phyloP scores from a whole-genome alignment of 108 stramenopile genomes.

The Conticribra weissflogii region DNA sequence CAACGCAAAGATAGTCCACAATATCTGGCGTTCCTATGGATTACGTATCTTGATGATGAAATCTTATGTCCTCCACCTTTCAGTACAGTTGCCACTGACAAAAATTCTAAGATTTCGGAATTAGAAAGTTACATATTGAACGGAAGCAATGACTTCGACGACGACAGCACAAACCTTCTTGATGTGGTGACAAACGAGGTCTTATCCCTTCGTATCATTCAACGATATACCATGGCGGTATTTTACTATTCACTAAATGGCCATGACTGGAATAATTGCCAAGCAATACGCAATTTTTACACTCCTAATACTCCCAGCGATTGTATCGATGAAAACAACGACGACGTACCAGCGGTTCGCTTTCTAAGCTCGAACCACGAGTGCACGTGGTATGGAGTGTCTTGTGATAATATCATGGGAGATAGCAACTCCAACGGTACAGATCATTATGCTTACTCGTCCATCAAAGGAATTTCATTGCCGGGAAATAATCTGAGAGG shows the following conservation, averaged over 20 bases:
- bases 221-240: slow-evolving; percentile 23
- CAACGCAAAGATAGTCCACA: slow-evolving; percentile 45
- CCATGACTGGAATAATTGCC: slow-evolving; percentile 47
- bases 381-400: slow-evolving; percentile 65
- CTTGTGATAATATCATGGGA: slow-evolving; percentile 36
- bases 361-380: slow-evolving; percentile 52
- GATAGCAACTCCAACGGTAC: slow-evolving; percentile 4
- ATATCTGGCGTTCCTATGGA: slow-evolving; percentile 56
- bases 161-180: background rate
- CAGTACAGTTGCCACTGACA: background rate
- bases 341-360: slow-evolving; percentile 14
- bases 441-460: slow-evolving; percentile 9
- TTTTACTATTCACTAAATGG: slow-evolving; percentile 24
- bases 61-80: slow-evolving; percentile 49
- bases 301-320: background rate
- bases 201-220: too few relatives aligned
- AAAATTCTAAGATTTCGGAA: background rate
- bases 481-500: slow-evolving; percentile 47
- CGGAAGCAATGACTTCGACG: background rate
- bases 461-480: slow-evolving; percentile 31
- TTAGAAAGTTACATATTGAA: background rate
- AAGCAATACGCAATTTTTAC: slow-evolving; percentile 20
- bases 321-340: slow-evolving; percentile 5
- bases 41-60: slow-evolving; percentile 56
- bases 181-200: too few relatives aligned